Evolutionary conservation across 2,329 filamentous ascomycete species (phyloP).

Genomic region (Alternaria alternata): DNA sequence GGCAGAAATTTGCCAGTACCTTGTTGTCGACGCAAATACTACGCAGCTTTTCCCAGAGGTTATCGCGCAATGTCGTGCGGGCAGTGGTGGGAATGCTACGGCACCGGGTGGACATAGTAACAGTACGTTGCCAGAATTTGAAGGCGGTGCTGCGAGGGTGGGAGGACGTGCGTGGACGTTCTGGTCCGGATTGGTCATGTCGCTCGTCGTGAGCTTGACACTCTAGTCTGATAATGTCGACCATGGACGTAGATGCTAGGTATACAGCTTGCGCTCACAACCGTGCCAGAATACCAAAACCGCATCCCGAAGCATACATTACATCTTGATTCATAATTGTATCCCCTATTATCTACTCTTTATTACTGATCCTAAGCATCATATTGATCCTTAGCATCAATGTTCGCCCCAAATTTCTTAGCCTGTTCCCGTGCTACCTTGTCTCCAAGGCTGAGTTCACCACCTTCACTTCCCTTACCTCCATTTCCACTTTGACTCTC

Average conservation of each 20-base stretch:
- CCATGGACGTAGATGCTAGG: not conserved
- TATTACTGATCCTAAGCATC: not conserved
- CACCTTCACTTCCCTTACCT: not conserved
- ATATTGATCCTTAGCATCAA: not conserved
- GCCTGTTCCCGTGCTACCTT: constrained; percentile 19
- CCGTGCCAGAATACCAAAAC: not conserved
- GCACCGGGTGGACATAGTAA: not conserved
- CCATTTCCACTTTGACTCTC: not conserved
- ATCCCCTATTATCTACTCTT: not conserved
- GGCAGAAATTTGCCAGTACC: constrained; percentile 26
- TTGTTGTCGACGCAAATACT: constrained; percentile 31
- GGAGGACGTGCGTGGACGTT: not conserved
- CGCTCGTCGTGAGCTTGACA: not conserved
- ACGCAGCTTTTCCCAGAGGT: constrained; percentile 29
- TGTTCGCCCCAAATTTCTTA: constrained; percentile 25
- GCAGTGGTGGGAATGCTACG: constrained; percentile 7
- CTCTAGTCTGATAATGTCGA: not conserved
- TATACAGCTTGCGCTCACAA: not conserved
- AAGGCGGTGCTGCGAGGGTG: constrained; percentile 8
- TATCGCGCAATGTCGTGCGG: constrained; percentile 22
- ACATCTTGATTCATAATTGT: not conserved
- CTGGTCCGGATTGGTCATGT: not conserved
- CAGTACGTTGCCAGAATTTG: constrained; percentile 10
- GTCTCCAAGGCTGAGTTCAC: constrained; percentile 3
- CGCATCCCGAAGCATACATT: not conserved